These are phyloP conservation scores for Garcileccinum viscosum DNA, from an alignment of 1,284 basidiomycete genomes.

Conservation along the genomic window DNA sequence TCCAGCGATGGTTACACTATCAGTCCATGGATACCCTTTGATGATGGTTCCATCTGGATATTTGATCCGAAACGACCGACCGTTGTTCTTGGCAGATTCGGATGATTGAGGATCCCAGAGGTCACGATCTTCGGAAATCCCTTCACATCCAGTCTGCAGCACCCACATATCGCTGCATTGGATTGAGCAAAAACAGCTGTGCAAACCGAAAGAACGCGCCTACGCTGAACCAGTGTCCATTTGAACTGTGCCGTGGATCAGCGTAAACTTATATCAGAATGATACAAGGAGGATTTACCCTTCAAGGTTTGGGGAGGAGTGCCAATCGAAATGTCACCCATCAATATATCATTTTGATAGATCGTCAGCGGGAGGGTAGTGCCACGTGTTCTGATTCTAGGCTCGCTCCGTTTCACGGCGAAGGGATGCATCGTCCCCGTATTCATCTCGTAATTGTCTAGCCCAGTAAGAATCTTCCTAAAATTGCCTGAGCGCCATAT, in stretches of 20 bases:
- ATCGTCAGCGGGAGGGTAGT: not conserved
- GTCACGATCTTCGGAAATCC: not conserved
- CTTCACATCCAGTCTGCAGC: not conserved
- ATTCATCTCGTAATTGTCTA: not conserved
- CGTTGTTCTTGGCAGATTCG: not conserved
- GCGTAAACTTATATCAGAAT: not conserved
- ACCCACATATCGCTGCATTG: not conserved
- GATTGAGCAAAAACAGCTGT: not conserved
- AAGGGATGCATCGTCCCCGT: not conserved
- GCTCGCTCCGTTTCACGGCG: not conserved
- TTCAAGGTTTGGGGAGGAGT: not conserved
- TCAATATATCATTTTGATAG: not conserved
- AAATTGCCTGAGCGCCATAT: not conserved
- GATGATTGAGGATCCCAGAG: not conserved
- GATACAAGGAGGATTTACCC: not conserved
- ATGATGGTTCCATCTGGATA: not conserved
- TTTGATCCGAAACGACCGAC: not conserved
- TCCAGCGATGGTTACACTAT: no score
- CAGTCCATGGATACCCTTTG: no score
- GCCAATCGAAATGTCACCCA: not conserved
- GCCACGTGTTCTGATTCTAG: not conserved
- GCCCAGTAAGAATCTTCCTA: not conserved
- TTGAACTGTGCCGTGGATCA: not conserved
- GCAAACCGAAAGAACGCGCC: not conserved
- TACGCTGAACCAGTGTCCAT: not conserved